Base-by-base conservation (phyloP, 495 filamentous ascomycete genomes). In the Penicillium paxilli region DNA sequence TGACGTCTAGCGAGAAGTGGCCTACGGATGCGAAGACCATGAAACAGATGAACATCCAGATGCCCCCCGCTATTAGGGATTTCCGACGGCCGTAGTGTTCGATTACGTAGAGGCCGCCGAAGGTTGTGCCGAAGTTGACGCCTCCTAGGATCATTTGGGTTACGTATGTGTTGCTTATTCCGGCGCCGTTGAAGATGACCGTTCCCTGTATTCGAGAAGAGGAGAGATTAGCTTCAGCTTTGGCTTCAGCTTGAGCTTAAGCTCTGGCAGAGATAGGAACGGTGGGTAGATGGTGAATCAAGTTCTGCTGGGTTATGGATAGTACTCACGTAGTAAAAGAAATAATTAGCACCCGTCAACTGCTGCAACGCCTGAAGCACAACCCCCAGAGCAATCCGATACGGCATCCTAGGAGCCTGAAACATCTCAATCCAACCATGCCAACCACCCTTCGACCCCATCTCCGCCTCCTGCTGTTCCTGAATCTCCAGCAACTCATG, bases 11-110 rank as follows among this genome's bases (percentile, higher is more conserved):
- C 7, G 73, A 71, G 60, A 82, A 86, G 49, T 78, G 72, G 3
- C 86, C 86, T 41, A 87, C 80, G n/a, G 81, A 83, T 1, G 88
- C 85, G 63, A 89, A 90, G 51, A 92, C 73, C 45, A 89, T 65
- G 68, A 89, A 86, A 65, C 83, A 89, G 33, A 80, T 58, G 63
- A 84, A 85, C 83, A 90, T 89, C 81, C 84, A 86, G 24, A 83
- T 63, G 0, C 80, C 87, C 23, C 89, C 87, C 0, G 72, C 52
- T 47, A 90, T 85, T 19, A 92, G 73, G 0, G 82, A 79, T 30
- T 74, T 80, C 24, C 89, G 80, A 9, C 89, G 83, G 17, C 88
- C 87, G 44, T 79, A 87, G 46, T 81, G 76, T 57, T 89, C 83
- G 28, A 91, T 85, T 24, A 89, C 66, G 50, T 83, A 90, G 21